Evolutionary conservation across 2,329 filamentous ascomycete species (phyloP).

Genomic region (Fusarium irregulare): DNA sequence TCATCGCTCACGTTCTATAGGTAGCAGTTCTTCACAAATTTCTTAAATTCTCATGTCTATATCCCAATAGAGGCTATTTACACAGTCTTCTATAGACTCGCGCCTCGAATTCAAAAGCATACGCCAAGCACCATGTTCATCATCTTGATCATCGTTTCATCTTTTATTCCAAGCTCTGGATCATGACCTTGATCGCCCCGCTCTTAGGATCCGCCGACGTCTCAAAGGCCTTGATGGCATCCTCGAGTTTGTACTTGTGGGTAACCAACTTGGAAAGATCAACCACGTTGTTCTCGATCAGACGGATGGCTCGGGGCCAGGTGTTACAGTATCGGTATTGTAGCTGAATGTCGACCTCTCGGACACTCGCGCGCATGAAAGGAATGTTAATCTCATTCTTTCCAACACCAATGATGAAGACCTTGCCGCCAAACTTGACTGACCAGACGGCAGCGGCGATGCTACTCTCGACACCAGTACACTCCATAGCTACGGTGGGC

Average conservation of each 20-base stretch:
- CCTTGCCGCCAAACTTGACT: constrained; percentile 94
- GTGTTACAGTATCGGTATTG: constrained; percentile 98
- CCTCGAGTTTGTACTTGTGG: constrained; percentile 85
- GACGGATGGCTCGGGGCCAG: constrained; percentile 91
- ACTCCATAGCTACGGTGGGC: constrained; percentile 86
- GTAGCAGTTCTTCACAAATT: not conserved
- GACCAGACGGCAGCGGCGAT: constrained; percentile 89
- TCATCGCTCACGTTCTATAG: not conserved
- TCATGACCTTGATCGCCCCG: constrained; percentile 97
- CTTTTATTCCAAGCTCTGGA: constrained; percentile 73
- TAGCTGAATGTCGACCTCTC: constrained; percentile 94
- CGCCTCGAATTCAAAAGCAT: constrained; percentile 39
- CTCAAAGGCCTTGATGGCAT: constrained; percentile 89
- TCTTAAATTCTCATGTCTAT: constrained; percentile 40
- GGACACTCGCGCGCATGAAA: constrained; percentile 91
- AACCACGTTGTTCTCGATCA: constrained; percentile 86
- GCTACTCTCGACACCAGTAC: constrained; percentile 92
- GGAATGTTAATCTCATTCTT: constrained; percentile 96
- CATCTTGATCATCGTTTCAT: constrained; percentile 20
- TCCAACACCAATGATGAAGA: constrained; percentile 95
- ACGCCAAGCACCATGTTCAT: constrained; percentile 42
- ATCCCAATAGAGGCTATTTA: constrained; percentile 27
- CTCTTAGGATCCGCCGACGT: constrained; percentile 89
- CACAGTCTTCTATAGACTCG: constrained; percentile 30
- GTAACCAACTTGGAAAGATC: constrained; percentile 86